These are phyloP conservation scores for Pythium oligandrum DNA, from an alignment of 352 stramenopile genomes.

Conservation along the genomic window DNA sequence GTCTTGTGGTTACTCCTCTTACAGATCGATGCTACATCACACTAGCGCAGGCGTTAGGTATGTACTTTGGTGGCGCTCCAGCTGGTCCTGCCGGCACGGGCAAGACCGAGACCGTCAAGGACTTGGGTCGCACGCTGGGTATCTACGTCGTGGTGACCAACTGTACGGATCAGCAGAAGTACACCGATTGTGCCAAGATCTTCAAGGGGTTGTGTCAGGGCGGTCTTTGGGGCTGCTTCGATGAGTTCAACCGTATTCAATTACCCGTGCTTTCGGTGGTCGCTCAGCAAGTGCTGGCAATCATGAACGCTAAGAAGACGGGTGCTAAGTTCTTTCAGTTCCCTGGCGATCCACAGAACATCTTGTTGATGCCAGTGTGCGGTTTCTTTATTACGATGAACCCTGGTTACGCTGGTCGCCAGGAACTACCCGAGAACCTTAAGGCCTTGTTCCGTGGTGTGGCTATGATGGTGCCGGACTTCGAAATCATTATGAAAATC, in stretches of 20 bases:
- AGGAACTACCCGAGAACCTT: constrained; percentile 98
- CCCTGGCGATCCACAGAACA: constrained; percentile 96
- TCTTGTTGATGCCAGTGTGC: constrained; percentile 93
- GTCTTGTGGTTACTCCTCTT: constrained; percentile 95
- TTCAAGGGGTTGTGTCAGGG: constrained; percentile 97
- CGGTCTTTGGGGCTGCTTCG: constrained; percentile 97
- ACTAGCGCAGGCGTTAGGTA: constrained; percentile 94
- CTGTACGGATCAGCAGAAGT: constrained; percentile 97
- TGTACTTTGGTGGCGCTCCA: constrained; percentile 97
- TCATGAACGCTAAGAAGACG: constrained; percentile 97
- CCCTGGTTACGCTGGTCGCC: constrained; percentile 95
- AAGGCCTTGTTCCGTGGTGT: constrained; percentile 93
- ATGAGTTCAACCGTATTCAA: constrained; percentile 98
- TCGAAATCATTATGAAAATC: constrained; percentile 96
- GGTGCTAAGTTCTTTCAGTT: constrained; percentile 96
- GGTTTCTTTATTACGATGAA: constrained; percentile 99
- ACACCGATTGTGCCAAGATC: constrained; percentile 97
- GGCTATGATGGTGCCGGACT: constrained; percentile 91
- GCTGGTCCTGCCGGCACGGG: constrained; percentile 94
- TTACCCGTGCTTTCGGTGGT: constrained; percentile 96
- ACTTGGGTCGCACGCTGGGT: constrained; percentile 92
- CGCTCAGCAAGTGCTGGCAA: constrained; percentile 96
- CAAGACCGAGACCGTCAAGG: constrained; percentile 98
- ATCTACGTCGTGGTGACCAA: constrained; percentile 98
- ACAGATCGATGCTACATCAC: constrained; percentile 98